Conservation (phyloP, 1,284 basidiomycete genomes). For the Microbotryum intermedium region DNA sequence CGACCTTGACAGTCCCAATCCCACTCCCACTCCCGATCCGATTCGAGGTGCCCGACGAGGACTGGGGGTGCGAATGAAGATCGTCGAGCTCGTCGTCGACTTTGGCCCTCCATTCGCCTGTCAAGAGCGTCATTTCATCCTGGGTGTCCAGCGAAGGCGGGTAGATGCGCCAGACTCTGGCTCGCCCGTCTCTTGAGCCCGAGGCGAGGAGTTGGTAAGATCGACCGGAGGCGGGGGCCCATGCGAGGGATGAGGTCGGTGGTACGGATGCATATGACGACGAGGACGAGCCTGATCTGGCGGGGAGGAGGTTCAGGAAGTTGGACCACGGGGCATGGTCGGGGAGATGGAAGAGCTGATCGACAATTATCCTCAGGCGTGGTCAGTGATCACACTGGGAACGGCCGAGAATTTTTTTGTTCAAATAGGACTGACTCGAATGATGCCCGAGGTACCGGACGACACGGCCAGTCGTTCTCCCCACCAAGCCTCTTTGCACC, state of each 20-base stretch:
- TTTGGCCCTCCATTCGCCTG: constrained; percentile 58
- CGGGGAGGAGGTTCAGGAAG: constrained; percentile 37
- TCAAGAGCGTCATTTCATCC: constrained; percentile 11
- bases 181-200: constrained; percentile 71
- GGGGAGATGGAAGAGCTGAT: constrained; percentile 45
- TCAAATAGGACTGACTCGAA: constrained; percentile 52
- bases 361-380: too few species aligned
- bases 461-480: constrained; percentile 73
- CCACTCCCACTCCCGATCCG: constrained; percentile 36
- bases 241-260: constrained; percentile 69
- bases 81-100: constrained; percentile 78
- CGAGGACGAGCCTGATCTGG: constrained; percentile 57
- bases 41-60: too few species aligned
- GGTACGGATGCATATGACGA: constrained; percentile 36
- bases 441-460: constrained; percentile 58
- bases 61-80: too few species aligned
- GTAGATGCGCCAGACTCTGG: constrained; percentile 69
- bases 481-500: constrained; percentile 92
- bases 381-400: too few species aligned
- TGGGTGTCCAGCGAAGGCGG: constrained; percentile 45
- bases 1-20: constrained; percentile 60
- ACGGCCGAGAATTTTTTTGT: too few species aligned
- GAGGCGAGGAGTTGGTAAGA: constrained; percentile 86
- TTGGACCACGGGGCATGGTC: constrained; percentile 34
- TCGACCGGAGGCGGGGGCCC: constrained; percentile 84